phyloP scores from a whole-genome alignment of 805 yeast genomes.

The Metschnikowia borealis region DNA sequence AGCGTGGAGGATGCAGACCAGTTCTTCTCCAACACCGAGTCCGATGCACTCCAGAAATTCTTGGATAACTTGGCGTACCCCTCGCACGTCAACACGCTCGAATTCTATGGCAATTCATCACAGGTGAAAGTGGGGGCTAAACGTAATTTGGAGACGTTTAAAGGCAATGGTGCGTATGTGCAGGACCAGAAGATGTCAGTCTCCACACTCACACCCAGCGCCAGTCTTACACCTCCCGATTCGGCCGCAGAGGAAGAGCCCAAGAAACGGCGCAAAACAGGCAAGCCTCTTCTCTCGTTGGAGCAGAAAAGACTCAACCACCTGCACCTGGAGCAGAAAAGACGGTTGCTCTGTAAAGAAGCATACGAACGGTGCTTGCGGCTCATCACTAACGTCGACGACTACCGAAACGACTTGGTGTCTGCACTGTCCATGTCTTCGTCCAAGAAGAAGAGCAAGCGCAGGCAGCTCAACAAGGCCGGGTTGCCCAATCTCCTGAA shows the following conservation, averaged over 20 bases:
- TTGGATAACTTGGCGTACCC: conserved; percentile 37
- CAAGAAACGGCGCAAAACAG: conserved; percentile 26
- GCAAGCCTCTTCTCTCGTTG: conserved; percentile 34
- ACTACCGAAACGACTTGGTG: conserved; percentile 30
- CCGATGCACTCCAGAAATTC: conserved; percentile 32
- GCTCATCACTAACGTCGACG: conserved; percentile 38
- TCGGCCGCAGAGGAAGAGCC: conserved; percentile 22
- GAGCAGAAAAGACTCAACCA: conserved; percentile 43
- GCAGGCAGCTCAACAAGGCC: conserved; percentile 39
- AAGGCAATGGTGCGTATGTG: background rate
- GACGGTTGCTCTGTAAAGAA: conserved; percentile 41
- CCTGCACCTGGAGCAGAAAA: conserved; percentile 40
- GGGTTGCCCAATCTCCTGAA: conserved; percentile 44
- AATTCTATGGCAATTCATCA: conserved; percentile 20
- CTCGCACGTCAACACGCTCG: conserved; percentile 27
- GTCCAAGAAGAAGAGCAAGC: conserved; percentile 29
- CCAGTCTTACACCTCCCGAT: conserved; percentile 13
- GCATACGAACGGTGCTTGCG: conserved; percentile 43
- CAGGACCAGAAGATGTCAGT: background rate
- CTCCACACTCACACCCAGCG: background rate
- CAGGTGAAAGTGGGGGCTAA: no score
- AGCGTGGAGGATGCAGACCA: conserved; percentile 16
- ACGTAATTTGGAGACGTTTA: no score
- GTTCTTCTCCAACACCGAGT: conserved; percentile 19
- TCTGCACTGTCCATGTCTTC: conserved; percentile 16